Percentiles rank a stretch among this genome's conserved stretches.
Evolutionary conservation across 305 asterid species (phyloP).

Genomic region (Fraxinus floribunda): DNA sequence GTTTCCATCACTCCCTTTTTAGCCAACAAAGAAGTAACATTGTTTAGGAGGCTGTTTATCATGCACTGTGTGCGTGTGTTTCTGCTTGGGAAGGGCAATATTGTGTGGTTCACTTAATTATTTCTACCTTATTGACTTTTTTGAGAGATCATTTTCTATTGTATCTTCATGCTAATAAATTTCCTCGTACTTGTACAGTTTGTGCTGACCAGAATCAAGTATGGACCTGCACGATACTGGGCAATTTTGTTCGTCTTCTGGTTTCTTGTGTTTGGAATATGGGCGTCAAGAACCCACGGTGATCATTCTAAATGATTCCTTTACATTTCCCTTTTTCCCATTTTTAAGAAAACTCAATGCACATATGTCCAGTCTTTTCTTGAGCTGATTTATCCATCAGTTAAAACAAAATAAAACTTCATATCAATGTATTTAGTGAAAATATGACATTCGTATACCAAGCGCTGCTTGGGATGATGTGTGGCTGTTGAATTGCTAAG

Average conservation of each 20-base stretch:
- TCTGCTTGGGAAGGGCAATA: background rate
- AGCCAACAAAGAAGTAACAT: background rate
- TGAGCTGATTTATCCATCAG: constrained; percentile 19
- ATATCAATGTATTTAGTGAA: constrained; percentile 32
- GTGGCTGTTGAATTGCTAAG: background rate
- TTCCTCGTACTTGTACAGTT: constrained; percentile 51
- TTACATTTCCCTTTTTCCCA: background rate
- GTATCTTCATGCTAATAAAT: constrained; percentile 21
- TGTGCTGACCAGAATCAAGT: constrained; percentile 81
- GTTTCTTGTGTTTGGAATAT: constrained; percentile 89
- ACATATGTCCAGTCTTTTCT: constrained; percentile 19
- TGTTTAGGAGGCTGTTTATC: background rate
- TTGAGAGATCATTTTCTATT: background rate
- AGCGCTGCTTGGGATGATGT: background rate
- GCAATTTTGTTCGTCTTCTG: constrained; percentile 89
- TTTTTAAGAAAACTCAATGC: background rate
- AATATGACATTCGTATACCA: background rate
- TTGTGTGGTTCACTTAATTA: background rate
- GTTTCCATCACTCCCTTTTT: background rate
- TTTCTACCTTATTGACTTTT: background rate
- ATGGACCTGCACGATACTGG: constrained; percentile 96
- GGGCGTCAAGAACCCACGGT: constrained; percentile 88
- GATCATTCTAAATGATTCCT: constrained; percentile 55
- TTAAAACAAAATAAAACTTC: background rate
- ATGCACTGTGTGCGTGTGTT: too few species aligned